Conservation (phyloP, 139 green algal genomes). For the Chlamydomonas eustigma region DNA sequence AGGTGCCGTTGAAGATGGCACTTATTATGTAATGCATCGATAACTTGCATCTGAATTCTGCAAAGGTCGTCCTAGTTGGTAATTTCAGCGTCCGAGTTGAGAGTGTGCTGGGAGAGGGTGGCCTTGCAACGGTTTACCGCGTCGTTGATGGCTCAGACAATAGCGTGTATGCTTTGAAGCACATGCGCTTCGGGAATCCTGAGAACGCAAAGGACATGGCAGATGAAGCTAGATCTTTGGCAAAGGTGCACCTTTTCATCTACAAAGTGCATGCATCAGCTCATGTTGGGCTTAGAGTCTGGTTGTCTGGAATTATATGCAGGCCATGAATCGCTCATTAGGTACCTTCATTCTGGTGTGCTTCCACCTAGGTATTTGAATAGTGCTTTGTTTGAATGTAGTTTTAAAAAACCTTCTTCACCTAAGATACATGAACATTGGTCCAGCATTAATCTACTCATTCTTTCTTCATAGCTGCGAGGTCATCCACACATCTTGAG, state of each 20-base stretch:
- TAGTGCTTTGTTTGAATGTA: too few relatives aligned
- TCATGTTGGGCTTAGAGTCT: too few relatives aligned
- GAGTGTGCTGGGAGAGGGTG: slow-evolving; percentile 5
- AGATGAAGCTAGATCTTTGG: background rate
- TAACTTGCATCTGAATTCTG: background rate
- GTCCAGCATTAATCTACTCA: too few relatives aligned
- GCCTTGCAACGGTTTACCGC: slow-evolving; percentile 6
- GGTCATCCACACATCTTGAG: slow-evolving; percentile 5
- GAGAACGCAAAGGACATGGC: background rate
- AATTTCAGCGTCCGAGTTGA: slow-evolving; percentile 4
- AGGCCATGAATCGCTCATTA: too few relatives aligned
- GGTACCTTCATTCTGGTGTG: too few relatives aligned
- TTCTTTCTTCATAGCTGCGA: background rate
- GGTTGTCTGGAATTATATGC: too few relatives aligned
- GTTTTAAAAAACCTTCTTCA: too few relatives aligned
- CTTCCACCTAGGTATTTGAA: too few relatives aligned
- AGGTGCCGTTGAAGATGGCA: too few relatives aligned
- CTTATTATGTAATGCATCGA: too few relatives aligned
- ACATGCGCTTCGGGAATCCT: slow-evolving; percentile 3
- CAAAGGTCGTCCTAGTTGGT: background rate
- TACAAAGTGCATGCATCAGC: background rate
- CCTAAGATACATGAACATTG: too few relatives aligned
- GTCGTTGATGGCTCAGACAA: background rate
- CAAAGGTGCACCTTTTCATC: background rate
- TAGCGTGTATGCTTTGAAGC: slow-evolving; percentile 1